These are phyloP conservation scores for Hyaloscypha finlandica DNA, from an alignment of 495 filamentous ascomycete species.

Conservation along the genomic window DNA sequence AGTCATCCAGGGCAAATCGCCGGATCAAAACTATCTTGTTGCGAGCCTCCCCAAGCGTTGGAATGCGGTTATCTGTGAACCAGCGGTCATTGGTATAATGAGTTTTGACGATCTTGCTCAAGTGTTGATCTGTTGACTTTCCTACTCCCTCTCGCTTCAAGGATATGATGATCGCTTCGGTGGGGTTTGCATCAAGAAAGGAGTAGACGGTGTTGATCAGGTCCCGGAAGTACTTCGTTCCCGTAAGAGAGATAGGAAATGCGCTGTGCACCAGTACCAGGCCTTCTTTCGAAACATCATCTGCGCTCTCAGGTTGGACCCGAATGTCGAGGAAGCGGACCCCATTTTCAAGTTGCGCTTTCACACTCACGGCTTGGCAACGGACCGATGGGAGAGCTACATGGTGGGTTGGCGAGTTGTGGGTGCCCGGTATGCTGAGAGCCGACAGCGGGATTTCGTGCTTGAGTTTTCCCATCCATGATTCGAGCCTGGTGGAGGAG, in stretches of 20 bases:
- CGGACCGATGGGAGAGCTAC: constrained; percentile 87
- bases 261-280: constrained; percentile 67
- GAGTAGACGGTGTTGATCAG: constrained; percentile 66
- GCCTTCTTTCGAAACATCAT: constrained; percentile 32
- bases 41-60: constrained; percentile 70
- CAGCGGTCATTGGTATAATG: constrained; percentile 74
- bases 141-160: constrained; percentile 91
- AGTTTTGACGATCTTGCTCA: constrained; percentile 67
- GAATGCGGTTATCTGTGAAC: constrained; percentile 80
- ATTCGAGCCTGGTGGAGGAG: constrained; percentile 66
- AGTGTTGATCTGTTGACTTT: constrained; percentile 74
- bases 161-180: constrained; percentile 81
- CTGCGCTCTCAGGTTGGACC: constrained; percentile 43
- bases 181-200: constrained; percentile 78
- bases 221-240: constrained; percentile 65
- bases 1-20: constrained; percentile 69
- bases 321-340: constrained; percentile 95
- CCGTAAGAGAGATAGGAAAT: constrained; percentile 73
- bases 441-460: constrained; percentile 71
- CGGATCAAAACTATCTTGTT: constrained; percentile 85
- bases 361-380: constrained; percentile 80
- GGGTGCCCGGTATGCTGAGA: constrained; percentile 91
- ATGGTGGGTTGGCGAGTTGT: constrained; percentile 88
- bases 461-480: constrained; percentile 79
- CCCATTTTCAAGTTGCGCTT: constrained; percentile 82